Evolutionary conservation across 2,329 filamentous ascomycete genomes (phyloP).

Genomic region (Epichloe festucae): DNA sequence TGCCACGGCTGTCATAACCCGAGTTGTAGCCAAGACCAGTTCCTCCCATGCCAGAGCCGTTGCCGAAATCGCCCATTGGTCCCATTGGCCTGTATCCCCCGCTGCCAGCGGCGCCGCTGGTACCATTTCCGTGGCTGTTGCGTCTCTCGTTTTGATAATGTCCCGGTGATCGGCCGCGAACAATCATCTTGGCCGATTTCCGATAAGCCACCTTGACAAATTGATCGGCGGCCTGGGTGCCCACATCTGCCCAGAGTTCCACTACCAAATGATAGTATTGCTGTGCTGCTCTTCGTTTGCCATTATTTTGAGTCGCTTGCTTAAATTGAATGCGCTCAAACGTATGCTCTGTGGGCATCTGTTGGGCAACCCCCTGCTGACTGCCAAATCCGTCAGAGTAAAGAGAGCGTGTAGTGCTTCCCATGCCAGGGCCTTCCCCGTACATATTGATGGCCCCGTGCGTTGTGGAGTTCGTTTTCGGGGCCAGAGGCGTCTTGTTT

Average conservation of each 20-base stretch:
- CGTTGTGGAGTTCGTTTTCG: constrained; percentile 46
- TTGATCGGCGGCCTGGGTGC: constrained; percentile 32
- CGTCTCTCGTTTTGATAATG: constrained; percentile 64
- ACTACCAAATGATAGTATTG: constrained; percentile 89
- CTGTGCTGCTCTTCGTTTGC: constrained; percentile 77
- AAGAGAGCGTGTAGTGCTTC: constrained; percentile 13
- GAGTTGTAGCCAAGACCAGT: constrained; percentile 12
- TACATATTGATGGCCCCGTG: constrained; percentile 35
- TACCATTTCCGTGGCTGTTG: constrained; percentile 55
- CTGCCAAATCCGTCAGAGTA: constrained; percentile 31
- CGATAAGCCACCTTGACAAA: constrained; percentile 60
- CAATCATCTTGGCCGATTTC: constrained; percentile 71
- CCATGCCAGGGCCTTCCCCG: constrained; percentile 18
- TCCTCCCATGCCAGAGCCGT: constrained; percentile 24
- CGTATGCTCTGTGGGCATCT: constrained; percentile 39
- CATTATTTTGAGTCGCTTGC: constrained; percentile 86
- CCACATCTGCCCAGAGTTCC: constrained; percentile 63
- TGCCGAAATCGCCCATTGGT: constrained; percentile 16
- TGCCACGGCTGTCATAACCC: constrained; percentile 16
- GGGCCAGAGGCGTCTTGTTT: constrained; percentile 52
- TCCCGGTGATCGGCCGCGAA: constrained; percentile 71
- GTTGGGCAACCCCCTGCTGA: constrained; percentile 17
- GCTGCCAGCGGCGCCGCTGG: constrained; percentile 49
- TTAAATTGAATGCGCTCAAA: constrained; percentile 95
- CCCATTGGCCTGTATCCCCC: constrained; percentile 26